These are phyloP conservation scores for Fusarium sp. DNA, from an alignment of 2,329 filamentous ascomycete genomes.

Conservation along the genomic window DNA sequence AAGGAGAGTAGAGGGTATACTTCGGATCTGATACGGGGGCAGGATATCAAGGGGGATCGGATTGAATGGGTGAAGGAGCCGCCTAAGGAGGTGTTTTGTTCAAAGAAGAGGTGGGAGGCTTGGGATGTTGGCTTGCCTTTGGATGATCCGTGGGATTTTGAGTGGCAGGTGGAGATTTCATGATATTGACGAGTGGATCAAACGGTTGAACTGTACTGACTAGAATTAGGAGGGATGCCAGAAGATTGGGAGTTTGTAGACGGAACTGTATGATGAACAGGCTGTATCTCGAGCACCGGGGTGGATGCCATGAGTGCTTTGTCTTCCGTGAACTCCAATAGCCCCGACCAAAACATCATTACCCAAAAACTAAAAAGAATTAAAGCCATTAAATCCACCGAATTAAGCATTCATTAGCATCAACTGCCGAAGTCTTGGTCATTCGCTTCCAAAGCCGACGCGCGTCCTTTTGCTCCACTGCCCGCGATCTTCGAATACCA, in stretches of 20 bases:
- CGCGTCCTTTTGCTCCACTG: slow-evolving; percentile 8
- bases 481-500: neutral
- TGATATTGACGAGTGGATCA: neutral
- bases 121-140: slow-evolving; percentile 41
- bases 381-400: neutral
- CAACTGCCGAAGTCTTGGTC: neutral
- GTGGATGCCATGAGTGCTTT: neutral
- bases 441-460: slow-evolving; percentile 3
- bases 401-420: neutral
- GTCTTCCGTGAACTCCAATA: neutral
- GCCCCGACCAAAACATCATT: neutral
- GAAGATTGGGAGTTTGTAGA: neutral
- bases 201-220: neutral
- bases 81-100: slow-evolving; percentile 50
- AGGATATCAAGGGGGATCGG: slow-evolving; percentile 41
- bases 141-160: neutral
- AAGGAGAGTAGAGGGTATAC: slow-evolving; percentile 60
- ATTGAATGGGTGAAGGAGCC: slow-evolving; percentile 56
- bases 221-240: too few species aligned
- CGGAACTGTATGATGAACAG: neutral
- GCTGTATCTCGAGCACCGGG: neutral
- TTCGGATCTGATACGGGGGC: slow-evolving; percentile 44
- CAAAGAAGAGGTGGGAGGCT: slow-evolving; percentile 49
- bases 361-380: neutral
- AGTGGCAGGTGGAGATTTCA: neutral